Percentiles rank a stretch among this genome's conserved stretches.
These are phyloP conservation scores for Globomyces pollinis-pini DNA, from an alignment of 192 early-diverging fungal species.

Conservation along the genomic window DNA sequence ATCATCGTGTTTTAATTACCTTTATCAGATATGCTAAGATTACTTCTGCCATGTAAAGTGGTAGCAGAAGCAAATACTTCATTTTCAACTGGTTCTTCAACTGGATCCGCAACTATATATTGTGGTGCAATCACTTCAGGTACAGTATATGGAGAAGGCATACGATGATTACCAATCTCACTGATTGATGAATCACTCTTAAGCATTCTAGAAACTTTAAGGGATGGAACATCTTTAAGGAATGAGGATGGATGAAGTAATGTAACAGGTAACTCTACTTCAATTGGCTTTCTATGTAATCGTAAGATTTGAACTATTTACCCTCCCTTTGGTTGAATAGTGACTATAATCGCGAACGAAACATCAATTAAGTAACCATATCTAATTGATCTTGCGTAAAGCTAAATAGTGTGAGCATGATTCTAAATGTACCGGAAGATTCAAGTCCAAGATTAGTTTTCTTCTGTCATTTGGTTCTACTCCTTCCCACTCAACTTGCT, in stretches of 20 bases:
- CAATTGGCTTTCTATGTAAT: background rate
- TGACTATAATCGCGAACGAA: conserved; percentile 34
- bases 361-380: conserved; percentile 32
- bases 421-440: conserved; percentile 25
- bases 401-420: conserved; percentile 17
- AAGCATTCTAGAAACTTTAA: too few relatives aligned
- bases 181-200: too few relatives aligned
- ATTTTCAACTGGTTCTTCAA: background rate
- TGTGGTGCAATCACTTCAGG: background rate
- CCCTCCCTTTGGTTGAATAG: conserved; percentile 18
- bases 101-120: background rate
- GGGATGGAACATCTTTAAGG: conserved; percentile 5
- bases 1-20: too few relatives aligned
- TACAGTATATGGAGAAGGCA: too few relatives aligned
- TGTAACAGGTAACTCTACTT: conserved; percentile 35
- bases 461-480: conserved; percentile 18
- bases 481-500: conserved; percentile 24
- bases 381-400: conserved; percentile 24
- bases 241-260: conserved; percentile 37
- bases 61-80: background rate
- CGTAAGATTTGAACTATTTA: background rate
- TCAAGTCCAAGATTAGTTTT: conserved; percentile 22
- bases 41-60: too few relatives aligned
- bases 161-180: too few relatives aligned
- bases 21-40: too few relatives aligned